phyloP scores from a whole-genome alignment of 2,329 filamentous ascomycete genomes.

The Fusarium coffeatum region DNA sequence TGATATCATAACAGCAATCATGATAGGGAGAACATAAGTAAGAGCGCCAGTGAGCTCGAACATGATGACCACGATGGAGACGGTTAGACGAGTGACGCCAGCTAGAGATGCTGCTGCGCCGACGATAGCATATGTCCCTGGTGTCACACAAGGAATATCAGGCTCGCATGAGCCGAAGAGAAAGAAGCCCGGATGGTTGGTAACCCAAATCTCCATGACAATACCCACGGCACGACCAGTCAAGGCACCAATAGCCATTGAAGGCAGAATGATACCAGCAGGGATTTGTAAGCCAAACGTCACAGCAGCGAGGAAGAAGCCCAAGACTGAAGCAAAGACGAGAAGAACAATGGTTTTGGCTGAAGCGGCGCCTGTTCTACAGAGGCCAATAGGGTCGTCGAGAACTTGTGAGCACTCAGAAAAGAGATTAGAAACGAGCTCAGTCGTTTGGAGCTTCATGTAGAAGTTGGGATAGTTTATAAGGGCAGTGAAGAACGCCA shows the following conservation, averaged over 20 bases:
- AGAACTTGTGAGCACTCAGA: slow-evolving; percentile 85
- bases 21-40: slow-evolving; percentile 96
- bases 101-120: slow-evolving; percentile 94
- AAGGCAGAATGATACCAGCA: slow-evolving; percentile 93
- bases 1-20: slow-evolving; percentile 97
- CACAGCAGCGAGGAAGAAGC: slow-evolving; percentile 84
- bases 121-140: slow-evolving; percentile 95
- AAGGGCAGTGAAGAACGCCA: slow-evolving; percentile 84
- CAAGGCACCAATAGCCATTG: slow-evolving; percentile 93
- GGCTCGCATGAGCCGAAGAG: slow-evolving; percentile 84
- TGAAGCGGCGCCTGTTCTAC: slow-evolving; percentile 85
- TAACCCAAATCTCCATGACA: slow-evolving; percentile 88
- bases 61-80: slow-evolving; percentile 99
- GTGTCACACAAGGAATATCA: slow-evolving; percentile 88
- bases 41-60: slow-evolving; percentile 97
- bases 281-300: slow-evolving; percentile 96
- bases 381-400: slow-evolving; percentile 90
- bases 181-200: slow-evolving; percentile 79
- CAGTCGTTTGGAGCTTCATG: slow-evolving; percentile 91
- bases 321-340: slow-evolving; percentile 82
- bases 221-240: slow-evolving; percentile 91
- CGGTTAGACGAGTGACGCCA: slow-evolving; percentile 94
- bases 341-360: slow-evolving; percentile 85
- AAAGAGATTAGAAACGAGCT: slow-evolving; percentile 92
- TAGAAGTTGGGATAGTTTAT: slow-evolving; percentile 97